These are phyloP conservation scores for Microcos paniculata DNA, from an alignment of 345 rosid genomes.

Conservation along the genomic window DNA sequence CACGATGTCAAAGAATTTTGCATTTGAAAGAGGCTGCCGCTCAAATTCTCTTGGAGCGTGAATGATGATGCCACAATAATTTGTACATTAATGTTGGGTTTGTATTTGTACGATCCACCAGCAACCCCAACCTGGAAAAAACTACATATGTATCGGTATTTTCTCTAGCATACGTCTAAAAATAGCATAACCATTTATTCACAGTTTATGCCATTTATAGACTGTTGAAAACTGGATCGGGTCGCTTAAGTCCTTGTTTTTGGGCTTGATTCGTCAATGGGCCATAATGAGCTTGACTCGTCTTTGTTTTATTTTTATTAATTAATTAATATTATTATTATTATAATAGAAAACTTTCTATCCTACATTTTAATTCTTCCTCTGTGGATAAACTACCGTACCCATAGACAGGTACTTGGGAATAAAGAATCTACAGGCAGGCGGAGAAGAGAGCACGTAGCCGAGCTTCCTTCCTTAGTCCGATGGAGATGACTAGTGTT, in stretches of 20 bases:
- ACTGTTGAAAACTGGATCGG: too few relatives aligned
- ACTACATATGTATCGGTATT: too few relatives aligned
- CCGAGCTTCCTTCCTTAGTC: constrained; percentile 11
- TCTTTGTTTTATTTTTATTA: too few relatives aligned
- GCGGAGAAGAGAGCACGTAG: neutral
- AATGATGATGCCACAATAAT: neutral
- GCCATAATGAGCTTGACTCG: too few relatives aligned
- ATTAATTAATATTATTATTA: too few relatives aligned
- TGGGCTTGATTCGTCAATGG: too few relatives aligned
- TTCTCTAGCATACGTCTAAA: too few relatives aligned
- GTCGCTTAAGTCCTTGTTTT: too few relatives aligned
- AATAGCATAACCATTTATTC: too few relatives aligned
- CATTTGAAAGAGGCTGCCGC: neutral
- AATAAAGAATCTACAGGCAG: neutral
- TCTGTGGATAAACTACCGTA: neutral
- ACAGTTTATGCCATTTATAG: too few relatives aligned
- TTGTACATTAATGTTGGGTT: neutral
- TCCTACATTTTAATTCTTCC: neutral
- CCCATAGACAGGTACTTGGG: neutral
- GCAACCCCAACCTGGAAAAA: neutral
- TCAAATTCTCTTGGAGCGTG: neutral
- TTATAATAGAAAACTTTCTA: too few relatives aligned
- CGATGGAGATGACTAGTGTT: constrained; percentile 3
- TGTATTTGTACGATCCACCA: neutral
- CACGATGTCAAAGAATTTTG: neutral